Evolutionary conservation across 2,329 filamentous ascomycete genomes (phyloP).

Genomic region (Aspergillus tubingensis): DNA sequence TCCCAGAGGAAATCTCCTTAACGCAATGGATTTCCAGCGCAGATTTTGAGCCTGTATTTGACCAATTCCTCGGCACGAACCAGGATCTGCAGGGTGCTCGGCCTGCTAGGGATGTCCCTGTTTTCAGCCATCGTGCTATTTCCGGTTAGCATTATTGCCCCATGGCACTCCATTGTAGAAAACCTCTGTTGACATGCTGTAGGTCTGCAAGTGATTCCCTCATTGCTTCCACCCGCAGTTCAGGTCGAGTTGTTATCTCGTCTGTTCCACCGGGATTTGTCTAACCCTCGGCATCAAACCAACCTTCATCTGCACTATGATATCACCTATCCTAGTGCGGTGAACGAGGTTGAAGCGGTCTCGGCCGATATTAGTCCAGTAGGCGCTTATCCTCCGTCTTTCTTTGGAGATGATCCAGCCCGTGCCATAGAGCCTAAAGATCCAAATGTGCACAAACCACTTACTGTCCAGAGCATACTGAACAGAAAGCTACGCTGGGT

Average conservation of each 20-base stretch:
- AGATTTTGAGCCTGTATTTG: conserved; percentile 34
- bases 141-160: conserved; percentile 36
- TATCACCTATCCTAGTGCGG: conserved; percentile 59
- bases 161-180: conserved; percentile 11
- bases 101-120: conserved; percentile 32
- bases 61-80: conserved; percentile 29
- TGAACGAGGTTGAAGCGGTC: conserved; percentile 31
- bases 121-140: conserved; percentile 38
- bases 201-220: conserved; percentile 80
- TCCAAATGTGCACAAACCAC: conserved; percentile 69
- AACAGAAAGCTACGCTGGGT: conserved; percentile 87
- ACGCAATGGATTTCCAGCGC: conserved; percentile 32
- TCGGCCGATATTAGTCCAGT: conserved; percentile 42
- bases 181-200: conserved; percentile 26
- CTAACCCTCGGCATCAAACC: conserved; percentile 73
- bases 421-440: conserved; percentile 62
- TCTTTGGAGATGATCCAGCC: conserved; percentile 56
- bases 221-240: conserved; percentile 67
- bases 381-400: conserved; percentile 36
- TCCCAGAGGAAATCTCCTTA: conserved; percentile 30
- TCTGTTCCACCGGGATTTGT: conserved; percentile 76
- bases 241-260: conserved; percentile 71
- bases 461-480: conserved; percentile 70
- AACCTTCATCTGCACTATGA: conserved; percentile 86
- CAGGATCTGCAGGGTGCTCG: conserved; percentile 14